Base-by-base conservation (phyloP, 805 yeast species). In the Isabelozyma heimii region DNA sequence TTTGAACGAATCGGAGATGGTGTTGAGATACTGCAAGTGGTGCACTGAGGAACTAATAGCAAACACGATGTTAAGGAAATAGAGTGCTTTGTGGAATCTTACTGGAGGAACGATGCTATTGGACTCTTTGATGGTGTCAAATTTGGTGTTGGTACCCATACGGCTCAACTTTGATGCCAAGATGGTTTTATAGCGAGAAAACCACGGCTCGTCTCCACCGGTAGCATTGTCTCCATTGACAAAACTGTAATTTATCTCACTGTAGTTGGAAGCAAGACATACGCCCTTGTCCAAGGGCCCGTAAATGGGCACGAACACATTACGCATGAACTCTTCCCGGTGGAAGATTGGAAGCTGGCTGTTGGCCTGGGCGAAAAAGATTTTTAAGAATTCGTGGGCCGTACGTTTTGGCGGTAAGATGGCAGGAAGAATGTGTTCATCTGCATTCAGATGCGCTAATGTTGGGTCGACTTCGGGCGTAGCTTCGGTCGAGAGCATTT, bases 271-370 rank as follows among this genome's bases (percentile, higher is more conserved):
- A 0, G 89, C 91, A 41, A 89, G 69, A 5, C 84, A 70, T 1
- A 81, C 68, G 28, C 70, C 69, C 12, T 85, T 80, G 13, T 84
- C 77, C 50, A 87, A 69, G 4, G 75, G 66, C 0, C 97, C 97
- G 62, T 91, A 91, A 1, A 91, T 75, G 0, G 97, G 97, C 55
- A 82, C 80, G 61, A 87, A 91, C 59, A 82, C 83, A 26, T 73
- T 70, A 43, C 71, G 70, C 40, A 91, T 65, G 58, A 90, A 91
- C 54, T 79, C 81, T 57, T 89, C 96, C 28, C 97, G 76, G 62
- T 91, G 97, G 43, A 91, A 67, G 4, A 91, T 76, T 0, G 97
- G 97, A 26, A 89, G 65, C 63, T 90, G 97, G 2, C 95, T 75
- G 61, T 91, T 91, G 13, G 91, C 81, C 57, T 87, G 91, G 16